Evolutionary conservation across 352 stramenopile species (phyloP), one percentile per base, ranked within the genome.

Genomic region (Phytophthora ohioensis): DNA sequence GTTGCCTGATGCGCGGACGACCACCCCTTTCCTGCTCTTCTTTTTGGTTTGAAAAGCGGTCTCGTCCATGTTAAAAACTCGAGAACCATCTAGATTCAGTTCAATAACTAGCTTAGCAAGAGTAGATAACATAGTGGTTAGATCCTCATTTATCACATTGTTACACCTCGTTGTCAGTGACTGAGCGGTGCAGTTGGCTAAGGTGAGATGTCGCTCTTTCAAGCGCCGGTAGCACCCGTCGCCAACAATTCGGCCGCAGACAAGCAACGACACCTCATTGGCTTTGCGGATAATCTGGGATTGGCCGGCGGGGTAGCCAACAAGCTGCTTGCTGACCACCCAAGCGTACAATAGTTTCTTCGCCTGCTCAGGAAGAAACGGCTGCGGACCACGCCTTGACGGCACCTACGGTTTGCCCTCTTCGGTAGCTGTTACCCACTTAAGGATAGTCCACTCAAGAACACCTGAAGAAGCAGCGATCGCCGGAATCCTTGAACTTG

Each of bases 221-320:
- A 76, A 78, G 3, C 69, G 65, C 2, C 57, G 32, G 39, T 79
- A 77, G 60, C 75, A 79, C 52, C 63, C 17, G 1, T 58, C 43
- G 3, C 42, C 42, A 34, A 70, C n/a, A n/a, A n/a, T n/a, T n/a
- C n/a, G n/a, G n/a, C n/a, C n/a, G 11, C 53, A 5, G 3, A 62
- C 15, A n/a, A 64, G 36, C 38, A 38, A 4, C 2, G 42, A 4
- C 3, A 75, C 58, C 21, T 61, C 52, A 3, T 67, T 60, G 0
- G 45, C 58, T 27, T 78, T 74, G 0, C 30, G 35, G 9, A 79
- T 10, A 27, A 81, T 67, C 9, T 58, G 41, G 1, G 7, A 11
- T 1, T 51, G 54, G 2, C 51, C 59, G 4, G 73, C 30, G 12
- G 69, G 69, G 21, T 51, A 49, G 0, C 73, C 73, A 35, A 57